phyloP scores from a whole-genome alignment of 805 yeast genomes.

The Kuraishia capsulata region DNA sequence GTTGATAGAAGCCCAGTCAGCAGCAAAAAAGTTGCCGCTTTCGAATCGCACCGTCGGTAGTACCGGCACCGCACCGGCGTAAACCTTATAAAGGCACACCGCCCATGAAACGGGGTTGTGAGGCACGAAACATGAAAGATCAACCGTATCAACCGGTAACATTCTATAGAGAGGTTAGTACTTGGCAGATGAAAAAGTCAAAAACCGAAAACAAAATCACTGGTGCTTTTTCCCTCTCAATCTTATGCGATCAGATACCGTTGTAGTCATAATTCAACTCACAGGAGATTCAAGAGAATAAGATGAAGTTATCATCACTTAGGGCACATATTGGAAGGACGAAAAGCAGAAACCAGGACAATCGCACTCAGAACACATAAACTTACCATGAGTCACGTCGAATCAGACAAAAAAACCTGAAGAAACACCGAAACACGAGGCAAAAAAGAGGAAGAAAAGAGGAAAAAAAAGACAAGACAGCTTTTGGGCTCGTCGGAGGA shows the following conservation, averaged over 20 bases:
- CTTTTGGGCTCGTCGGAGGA: too few species aligned
- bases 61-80: neutral
- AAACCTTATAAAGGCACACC: constrained; percentile 16
- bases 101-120: constrained; percentile 41
- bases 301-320: constrained; percentile 2
- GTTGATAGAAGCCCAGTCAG: constrained; percentile 34
- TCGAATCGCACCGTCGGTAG: constrained; percentile 6
- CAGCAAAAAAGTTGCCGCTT: constrained; percentile 29
- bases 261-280: constrained; percentile 19
- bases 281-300: constrained; percentile 1
- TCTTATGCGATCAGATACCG: constrained; percentile 24
- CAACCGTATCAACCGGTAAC: constrained; percentile 27
- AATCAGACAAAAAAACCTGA: neutral
- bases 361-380: constrained; percentile 5
- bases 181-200: too few species aligned
- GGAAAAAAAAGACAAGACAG: neutral
- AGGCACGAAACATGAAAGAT: constrained; percentile 29
- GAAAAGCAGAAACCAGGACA: too few species aligned
- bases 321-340: too few species aligned
- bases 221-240: too few species aligned
- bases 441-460: neutral
- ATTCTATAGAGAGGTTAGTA: constrained; percentile 16
- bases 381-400: neutral
- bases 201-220: too few species aligned
- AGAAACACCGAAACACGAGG: too few species aligned